phyloP scores from a whole-genome alignment of 2,329 filamentous ascomycete genomes.

The Penicillium sp. region DNA sequence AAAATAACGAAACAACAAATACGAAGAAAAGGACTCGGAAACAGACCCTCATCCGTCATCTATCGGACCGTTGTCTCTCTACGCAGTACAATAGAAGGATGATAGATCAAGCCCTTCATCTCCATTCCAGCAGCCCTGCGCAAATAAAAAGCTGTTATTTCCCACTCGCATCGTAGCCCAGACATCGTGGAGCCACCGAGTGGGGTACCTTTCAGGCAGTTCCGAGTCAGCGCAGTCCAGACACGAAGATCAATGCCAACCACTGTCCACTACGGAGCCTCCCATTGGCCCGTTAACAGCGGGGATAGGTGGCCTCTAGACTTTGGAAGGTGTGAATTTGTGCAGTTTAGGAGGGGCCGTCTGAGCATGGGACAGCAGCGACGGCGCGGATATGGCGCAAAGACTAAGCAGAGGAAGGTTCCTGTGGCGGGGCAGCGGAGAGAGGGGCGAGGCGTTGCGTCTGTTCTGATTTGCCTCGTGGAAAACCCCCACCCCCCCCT shows the following conservation, averaged over 20 bases:
- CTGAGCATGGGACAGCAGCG: neutral
- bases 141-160: conserved; percentile 13
- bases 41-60: neutral
- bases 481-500: neutral
- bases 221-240: conserved; percentile 22
- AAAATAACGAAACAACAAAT: neutral
- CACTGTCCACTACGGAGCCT: conserved; percentile 14
- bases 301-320: conserved; percentile 3
- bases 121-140: conserved; percentile 11
- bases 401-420: conserved; percentile 29
- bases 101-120: neutral
- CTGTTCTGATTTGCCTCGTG: conserved; percentile 14
- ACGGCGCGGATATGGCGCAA: conserved; percentile 14
- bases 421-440: conserved; percentile 25
- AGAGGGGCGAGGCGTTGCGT: conserved; percentile 6
- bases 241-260: conserved; percentile 23
- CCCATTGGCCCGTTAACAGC: conserved; percentile 20
- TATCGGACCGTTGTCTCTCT: neutral
- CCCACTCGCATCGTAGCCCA: conserved; percentile 4
- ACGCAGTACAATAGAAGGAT: neutral
- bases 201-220: conserved; percentile 11
- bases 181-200: conserved; percentile 14
- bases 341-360: neutral
- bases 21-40: neutral
- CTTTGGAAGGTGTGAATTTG: conserved; percentile 2